phyloP scores from a whole-genome alignment of 176 grass and related monocot species.

The Triticum monococcum region DNA sequence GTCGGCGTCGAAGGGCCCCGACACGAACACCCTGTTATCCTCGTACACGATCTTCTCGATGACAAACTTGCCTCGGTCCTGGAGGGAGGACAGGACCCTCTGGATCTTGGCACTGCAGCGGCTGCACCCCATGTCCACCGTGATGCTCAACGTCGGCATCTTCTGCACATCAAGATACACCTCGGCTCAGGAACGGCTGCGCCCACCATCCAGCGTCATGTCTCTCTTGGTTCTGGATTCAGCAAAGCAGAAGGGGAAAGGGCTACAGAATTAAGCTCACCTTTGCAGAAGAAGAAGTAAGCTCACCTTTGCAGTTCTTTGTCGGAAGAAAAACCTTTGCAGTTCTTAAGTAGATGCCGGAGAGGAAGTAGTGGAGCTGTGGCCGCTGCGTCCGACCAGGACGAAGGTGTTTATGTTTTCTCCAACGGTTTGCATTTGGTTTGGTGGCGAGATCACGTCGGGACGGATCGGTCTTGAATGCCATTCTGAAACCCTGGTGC shows the following conservation, averaged over 20 bases:
- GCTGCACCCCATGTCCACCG: slow-evolving; percentile 53
- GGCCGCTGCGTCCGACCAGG: background rate
- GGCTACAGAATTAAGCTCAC: background rate
- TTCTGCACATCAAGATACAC: background rate
- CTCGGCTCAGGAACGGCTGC: background rate
- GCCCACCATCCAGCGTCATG: background rate
- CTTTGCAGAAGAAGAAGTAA: background rate
- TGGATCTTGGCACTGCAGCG: slow-evolving; percentile 60
- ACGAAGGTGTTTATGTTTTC: background rate
- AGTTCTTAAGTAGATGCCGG: background rate
- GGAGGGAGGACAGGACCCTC: slow-evolving; percentile 50
- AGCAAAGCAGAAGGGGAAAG: background rate
- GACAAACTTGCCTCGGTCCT: slow-evolving; percentile 40
- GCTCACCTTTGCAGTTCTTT: background rate
- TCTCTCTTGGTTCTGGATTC: background rate
- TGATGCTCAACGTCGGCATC: slow-evolving; percentile 63
- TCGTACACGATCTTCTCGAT: slow-evolving; percentile 66
- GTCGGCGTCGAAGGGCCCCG: slow-evolving; percentile 60
- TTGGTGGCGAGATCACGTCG: slow-evolving; percentile 12
- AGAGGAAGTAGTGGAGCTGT: background rate
- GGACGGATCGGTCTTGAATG: background rate
- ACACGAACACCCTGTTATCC: slow-evolving; percentile 53
- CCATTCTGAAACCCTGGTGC: background rate
- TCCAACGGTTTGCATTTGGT: background rate
- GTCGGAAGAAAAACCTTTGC: background rate